Conservation (phyloP, 371 early-diverging fungal species). For the Mucor sp. region DNA sequence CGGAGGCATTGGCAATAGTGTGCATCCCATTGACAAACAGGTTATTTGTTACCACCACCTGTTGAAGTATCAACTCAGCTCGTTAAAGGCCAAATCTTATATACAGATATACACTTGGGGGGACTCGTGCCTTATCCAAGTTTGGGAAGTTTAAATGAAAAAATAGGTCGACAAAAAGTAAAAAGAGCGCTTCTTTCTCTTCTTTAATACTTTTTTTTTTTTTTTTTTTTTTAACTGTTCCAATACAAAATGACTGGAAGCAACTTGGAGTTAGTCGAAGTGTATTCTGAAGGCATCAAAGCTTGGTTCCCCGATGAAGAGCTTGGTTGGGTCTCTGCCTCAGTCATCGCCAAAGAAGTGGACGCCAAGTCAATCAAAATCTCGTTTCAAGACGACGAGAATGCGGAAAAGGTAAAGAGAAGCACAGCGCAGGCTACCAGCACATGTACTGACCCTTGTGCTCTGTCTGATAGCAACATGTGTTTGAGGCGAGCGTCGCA, state of each 20-base stretch:
- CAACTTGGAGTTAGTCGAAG: slow-evolving; percentile 37
- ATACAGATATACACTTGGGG: too few species aligned
- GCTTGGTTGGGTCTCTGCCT: slow-evolving; percentile 85
- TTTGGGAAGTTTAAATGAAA: slow-evolving; percentile 1
- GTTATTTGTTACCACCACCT: not conserved
- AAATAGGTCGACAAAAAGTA: not conserved
- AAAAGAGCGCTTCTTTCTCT: not conserved
- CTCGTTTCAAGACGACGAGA: slow-evolving; percentile 61
- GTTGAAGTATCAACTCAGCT: slow-evolving; percentile 8
- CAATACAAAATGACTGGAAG: slow-evolving; percentile 7
- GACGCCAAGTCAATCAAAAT: slow-evolving; percentile 59
- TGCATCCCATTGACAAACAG: not conserved
- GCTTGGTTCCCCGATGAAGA: slow-evolving; percentile 91
- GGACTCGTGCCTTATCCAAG: slow-evolving; percentile 14
- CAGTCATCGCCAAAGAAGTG: slow-evolving; percentile 56
- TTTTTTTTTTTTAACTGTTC: not conserved
- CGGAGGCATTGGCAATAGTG: not conserved
- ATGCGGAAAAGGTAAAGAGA: slow-evolving; percentile 51
- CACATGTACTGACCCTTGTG: not conserved
- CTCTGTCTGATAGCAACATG: slow-evolving; percentile 57
- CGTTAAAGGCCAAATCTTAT: not conserved
- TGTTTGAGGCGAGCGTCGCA: slow-evolving; percentile 69
- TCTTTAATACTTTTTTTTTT: not conserved
- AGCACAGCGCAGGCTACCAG: not conserved
- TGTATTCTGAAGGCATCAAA: slow-evolving; percentile 70